phyloP scores from a whole-genome alignment of 1,284 basidiomycete species.

The Naganishia albida region DNA sequence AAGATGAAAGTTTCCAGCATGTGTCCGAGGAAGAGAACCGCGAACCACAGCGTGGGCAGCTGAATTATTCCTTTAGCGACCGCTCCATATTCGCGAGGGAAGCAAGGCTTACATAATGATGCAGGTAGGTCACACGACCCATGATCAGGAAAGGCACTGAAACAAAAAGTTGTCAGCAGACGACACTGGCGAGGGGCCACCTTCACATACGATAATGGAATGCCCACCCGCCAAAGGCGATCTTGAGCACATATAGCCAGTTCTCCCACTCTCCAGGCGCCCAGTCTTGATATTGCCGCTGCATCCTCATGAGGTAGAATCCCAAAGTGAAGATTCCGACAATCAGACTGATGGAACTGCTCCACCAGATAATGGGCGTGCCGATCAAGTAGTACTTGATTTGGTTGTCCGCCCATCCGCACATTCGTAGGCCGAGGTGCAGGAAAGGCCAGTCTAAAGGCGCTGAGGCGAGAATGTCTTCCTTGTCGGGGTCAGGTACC shows the following conservation, averaged over 20 bases:
- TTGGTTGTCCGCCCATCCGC: conserved; percentile 86
- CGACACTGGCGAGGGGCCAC: neutral
- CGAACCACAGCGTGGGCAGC: conserved; percentile 94
- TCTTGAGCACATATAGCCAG: conserved; percentile 87
- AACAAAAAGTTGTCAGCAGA: neutral
- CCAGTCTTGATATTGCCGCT: conserved; percentile 89
- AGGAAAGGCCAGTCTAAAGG: conserved; percentile 94
- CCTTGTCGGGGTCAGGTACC: conserved; percentile 94
- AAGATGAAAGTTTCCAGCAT: conserved; percentile 91
- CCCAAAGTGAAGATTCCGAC: conserved; percentile 61
- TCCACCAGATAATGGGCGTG: conserved; percentile 92
- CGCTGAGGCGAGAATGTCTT: conserved; percentile 90
- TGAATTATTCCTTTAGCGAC: conserved; percentile 42
- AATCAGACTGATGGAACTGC: conserved; percentile 68
- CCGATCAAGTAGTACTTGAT: conserved; percentile 93
- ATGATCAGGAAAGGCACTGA: conserved; percentile 92
- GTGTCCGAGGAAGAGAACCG: conserved; percentile 87
- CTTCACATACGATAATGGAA: conserved; percentile 78
- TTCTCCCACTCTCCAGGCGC: conserved; percentile 92
- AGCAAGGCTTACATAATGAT: conserved; percentile 49
- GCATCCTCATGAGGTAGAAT: conserved; percentile 77
- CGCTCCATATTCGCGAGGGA: conserved; percentile 4
- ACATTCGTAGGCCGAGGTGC: conserved; percentile 88
- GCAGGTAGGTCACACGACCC: conserved; percentile 68
- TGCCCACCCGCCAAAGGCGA: conserved; percentile 87